Evolutionary conservation across 495 filamentous ascomycete genomes (phyloP).

Genomic region (Penicillium alfredii): DNA sequence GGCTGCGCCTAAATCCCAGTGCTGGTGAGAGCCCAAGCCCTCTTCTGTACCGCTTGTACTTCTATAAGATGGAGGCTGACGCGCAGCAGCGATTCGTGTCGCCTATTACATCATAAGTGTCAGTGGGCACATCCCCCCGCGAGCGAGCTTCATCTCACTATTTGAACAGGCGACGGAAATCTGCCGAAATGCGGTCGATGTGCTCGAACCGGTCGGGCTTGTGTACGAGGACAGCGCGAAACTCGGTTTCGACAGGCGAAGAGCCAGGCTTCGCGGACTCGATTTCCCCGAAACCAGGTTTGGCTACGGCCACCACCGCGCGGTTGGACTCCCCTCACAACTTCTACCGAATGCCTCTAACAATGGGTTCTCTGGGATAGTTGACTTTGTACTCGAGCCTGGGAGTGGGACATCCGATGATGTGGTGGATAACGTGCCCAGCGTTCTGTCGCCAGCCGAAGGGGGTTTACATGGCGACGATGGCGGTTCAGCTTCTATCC

Average conservation of each 20-base stretch:
- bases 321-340: conserved; percentile 9
- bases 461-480: neutral
- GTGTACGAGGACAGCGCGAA: conserved; percentile 9
- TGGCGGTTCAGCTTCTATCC: neutral
- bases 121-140: neutral
- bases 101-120: conserved; percentile 22
- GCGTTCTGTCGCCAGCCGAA: neutral
- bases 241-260: conserved; percentile 16
- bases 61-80: too few relatives aligned
- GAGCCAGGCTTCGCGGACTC: conserved; percentile 8
- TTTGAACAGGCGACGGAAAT: conserved; percentile 13
- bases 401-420: conserved; percentile 14
- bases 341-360: neutral
- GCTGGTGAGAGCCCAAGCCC: conserved; percentile 6
- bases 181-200: conserved; percentile 22
- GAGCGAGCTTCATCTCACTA: neutral
- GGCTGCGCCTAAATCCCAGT: conserved; percentile 5
- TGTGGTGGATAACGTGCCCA: neutral
- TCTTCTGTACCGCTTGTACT: too few relatives aligned
- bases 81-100: conserved; percentile 19
- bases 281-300: conserved; percentile 23
- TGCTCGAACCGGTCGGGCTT: conserved; percentile 14
- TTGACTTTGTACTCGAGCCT: conserved; percentile 22
- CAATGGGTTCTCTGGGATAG: neutral
- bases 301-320: conserved; percentile 22